Evolutionary conservation across 192 early-diverging fungal species (phyloP).

Genomic region (Entomortierella chlamydospora): DNA sequence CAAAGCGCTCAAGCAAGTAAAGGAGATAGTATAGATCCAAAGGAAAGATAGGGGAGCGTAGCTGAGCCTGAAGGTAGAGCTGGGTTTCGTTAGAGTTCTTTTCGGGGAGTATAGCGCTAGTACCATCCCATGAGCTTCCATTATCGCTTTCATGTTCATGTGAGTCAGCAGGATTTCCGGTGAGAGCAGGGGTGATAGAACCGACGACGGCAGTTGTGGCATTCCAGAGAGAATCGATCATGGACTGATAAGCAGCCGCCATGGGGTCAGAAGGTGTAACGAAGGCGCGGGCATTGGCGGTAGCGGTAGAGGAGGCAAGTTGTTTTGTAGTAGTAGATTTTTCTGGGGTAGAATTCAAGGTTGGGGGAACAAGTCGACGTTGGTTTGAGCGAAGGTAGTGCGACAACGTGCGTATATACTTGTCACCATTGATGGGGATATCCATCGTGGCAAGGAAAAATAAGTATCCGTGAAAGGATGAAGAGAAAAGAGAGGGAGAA

Average conservation of each 20-base stretch:
- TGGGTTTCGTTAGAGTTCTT: conserved; percentile 18
- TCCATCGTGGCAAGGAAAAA: conserved; percentile 8
- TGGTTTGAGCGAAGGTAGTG: conserved; percentile 67
- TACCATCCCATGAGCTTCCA: conserved; percentile 32
- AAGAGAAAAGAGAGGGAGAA: conserved; percentile 1
- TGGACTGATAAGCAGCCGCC: conserved; percentile 45
- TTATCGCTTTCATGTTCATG: background rate
- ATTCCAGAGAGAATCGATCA: conserved; percentile 44
- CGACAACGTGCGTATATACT: conserved; percentile 64
- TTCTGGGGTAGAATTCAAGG: conserved; percentile 11
- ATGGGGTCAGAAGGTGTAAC: conserved; percentile 43
- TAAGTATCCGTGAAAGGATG: background rate
- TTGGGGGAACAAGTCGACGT: conserved; percentile 39
- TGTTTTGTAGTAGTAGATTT: conserved; percentile 11
- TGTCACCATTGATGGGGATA: conserved; percentile 58
- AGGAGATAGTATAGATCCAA: conserved; percentile 53
- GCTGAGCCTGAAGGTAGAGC: conserved; percentile 22
- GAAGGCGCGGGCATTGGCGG: conserved; percentile 41
- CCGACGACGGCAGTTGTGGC: conserved; percentile 32
- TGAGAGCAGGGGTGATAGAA: conserved; percentile 17
- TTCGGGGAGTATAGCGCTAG: conserved; percentile 24
- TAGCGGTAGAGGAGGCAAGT: background rate
- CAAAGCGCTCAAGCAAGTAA: conserved; percentile 50
- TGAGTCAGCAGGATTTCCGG: background rate
- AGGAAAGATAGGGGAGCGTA: conserved; percentile 42